Evolutionary conservation across 1,284 basidiomycete species (phyloP).

Genomic region (Fomitopsis betulina): DNA sequence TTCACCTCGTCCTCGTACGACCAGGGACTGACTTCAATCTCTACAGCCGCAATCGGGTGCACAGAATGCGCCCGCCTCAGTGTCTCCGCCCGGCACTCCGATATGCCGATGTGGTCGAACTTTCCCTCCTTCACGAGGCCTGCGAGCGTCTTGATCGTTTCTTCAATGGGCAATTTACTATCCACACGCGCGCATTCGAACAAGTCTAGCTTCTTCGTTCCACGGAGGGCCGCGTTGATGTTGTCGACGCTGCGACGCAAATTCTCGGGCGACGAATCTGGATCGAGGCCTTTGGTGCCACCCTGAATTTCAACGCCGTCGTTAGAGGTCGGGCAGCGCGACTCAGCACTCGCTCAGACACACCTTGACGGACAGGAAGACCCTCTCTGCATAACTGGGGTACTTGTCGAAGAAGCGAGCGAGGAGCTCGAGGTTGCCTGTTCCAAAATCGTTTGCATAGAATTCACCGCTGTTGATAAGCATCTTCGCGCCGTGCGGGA

Average conservation of each 20-base stretch:
- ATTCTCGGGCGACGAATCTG: conserved; percentile 31
- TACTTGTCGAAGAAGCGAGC: conserved; percentile 43
- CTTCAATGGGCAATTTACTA: conserved; percentile 26
- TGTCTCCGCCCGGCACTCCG: conserved; percentile 43
- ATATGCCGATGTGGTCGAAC: conserved; percentile 42
- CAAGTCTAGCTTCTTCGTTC: conserved; percentile 42
- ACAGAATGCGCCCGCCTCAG: conserved; percentile 37
- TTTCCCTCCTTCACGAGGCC: conserved; percentile 35
- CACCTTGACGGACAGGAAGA: conserved; percentile 43
- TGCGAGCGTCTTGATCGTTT: conserved; percentile 23
- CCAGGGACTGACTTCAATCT: conserved; percentile 53
- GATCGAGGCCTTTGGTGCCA: not conserved
- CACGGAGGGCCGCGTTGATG: conserved; percentile 35
- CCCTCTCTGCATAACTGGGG: conserved; percentile 48
- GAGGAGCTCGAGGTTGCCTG: conserved; percentile 38
- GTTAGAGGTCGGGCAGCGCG: too few relatives aligned
- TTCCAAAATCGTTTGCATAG: conserved; percentile 32
- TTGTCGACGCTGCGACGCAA: conserved; percentile 37
- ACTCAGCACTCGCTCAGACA: not conserved
- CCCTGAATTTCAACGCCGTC: too few relatives aligned
- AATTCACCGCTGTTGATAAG: conserved; percentile 43
- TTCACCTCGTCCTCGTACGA: conserved; percentile 41
- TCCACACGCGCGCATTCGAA: conserved; percentile 36
- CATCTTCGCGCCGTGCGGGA: conserved; percentile 39
- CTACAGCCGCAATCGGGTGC: conserved; percentile 40